Evolutionary conservation across 176 grass and related monocot species (phyloP).

Genomic region (Puya raimondii): DNA sequence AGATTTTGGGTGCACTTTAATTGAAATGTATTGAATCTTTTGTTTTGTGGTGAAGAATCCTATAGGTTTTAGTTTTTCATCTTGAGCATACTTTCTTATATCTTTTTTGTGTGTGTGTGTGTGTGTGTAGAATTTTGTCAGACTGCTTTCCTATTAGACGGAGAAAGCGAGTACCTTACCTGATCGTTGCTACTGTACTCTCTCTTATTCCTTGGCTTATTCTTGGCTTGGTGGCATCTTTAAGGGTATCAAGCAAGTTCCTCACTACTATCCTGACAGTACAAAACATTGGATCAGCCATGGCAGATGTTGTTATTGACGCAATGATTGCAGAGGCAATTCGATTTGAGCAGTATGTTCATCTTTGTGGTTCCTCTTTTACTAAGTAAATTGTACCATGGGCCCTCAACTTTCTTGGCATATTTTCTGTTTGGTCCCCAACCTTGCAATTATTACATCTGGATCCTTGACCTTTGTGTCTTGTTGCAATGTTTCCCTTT

Average conservation of each 20-base stretch:
- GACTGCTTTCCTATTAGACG: conserved; percentile 62
- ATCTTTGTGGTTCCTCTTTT: conserved; percentile 11
- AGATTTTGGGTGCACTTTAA: too few species aligned
- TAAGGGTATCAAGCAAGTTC: conserved; percentile 44
- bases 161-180: conserved; percentile 55
- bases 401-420: too few species aligned
- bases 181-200: conserved; percentile 54
- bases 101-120: not conserved
- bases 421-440: too few species aligned
- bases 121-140: conserved; percentile 50
- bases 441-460: too few species aligned
- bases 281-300: conserved; percentile 71
- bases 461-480: too few species aligned
- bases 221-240: conserved; percentile 38
- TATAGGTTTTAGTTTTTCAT: too few species aligned
- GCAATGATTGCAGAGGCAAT: conserved; percentile 81
- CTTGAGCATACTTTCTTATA: too few species aligned
- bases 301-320: conserved; percentile 79
- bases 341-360: conserved; percentile 40
- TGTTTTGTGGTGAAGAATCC: too few species aligned
- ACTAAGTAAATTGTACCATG: too few species aligned
- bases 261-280: conserved; percentile 43
- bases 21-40: too few species aligned
- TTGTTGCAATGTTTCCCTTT: too few species aligned
- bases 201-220: conserved; percentile 59